Evolutionary conservation across 2,329 filamentous ascomycete genomes (phyloP).

Genomic region (Fusarium xyrophilum): DNA sequence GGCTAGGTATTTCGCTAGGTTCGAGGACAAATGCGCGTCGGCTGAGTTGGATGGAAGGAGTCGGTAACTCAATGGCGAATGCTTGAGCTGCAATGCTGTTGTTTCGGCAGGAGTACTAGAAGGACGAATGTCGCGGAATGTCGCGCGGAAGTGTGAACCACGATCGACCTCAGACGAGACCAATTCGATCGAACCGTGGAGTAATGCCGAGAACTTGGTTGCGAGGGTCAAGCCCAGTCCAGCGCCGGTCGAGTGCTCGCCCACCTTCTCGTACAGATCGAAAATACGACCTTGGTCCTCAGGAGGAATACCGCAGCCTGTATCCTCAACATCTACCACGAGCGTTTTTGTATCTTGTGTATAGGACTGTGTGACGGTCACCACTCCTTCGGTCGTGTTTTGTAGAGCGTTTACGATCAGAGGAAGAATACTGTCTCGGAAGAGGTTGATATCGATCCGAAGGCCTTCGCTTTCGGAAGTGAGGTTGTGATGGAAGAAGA

Average conservation of each 20-base stretch:
- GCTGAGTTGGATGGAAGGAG: neutral
- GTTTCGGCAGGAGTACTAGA: neutral
- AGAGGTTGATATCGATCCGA: constrained; percentile 47
- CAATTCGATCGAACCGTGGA: constrained; percentile 49
- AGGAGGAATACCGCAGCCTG: constrained; percentile 49
- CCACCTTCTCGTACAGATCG: constrained; percentile 52
- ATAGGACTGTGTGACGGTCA: constrained; percentile 46
- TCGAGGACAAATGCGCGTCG: neutral
- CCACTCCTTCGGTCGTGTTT: constrained; percentile 47
- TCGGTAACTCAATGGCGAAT: constrained; percentile 14
- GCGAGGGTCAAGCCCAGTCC: constrained; percentile 54
- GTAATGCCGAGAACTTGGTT: constrained; percentile 49
- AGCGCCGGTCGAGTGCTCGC: constrained; percentile 47
- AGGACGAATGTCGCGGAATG: constrained; percentile 20
- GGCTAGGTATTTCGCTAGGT: constrained; percentile 9
- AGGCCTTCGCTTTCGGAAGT: constrained; percentile 41
- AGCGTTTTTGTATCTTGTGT: constrained; percentile 42
- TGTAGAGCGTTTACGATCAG: constrained; percentile 53
- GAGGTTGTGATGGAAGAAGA: constrained; percentile 27
- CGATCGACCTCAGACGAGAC: constrained; percentile 45
- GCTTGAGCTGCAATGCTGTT: neutral
- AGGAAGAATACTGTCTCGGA: constrained; percentile 53
- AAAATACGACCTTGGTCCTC: constrained; percentile 51
- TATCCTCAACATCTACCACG: constrained; percentile 52
- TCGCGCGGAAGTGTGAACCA: constrained; percentile 51